Evolutionary conservation across 129 eudicot genomes (phyloP), one percentile per base, ranked within the genome.

Genomic region (Erigeron canadensis): DNA sequence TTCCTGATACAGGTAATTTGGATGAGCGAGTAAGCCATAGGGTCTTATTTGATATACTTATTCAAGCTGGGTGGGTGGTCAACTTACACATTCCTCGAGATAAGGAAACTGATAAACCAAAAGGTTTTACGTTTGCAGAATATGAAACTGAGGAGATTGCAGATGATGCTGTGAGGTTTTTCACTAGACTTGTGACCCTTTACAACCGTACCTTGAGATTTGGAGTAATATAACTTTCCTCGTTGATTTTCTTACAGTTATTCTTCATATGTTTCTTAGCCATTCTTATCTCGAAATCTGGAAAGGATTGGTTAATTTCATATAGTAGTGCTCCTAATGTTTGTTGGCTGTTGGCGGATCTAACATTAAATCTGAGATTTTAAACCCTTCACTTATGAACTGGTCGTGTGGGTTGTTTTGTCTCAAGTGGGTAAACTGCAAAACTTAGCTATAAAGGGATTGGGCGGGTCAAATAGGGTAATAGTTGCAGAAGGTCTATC

Each of bases 61-160:
- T 93, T 83, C 95, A 93, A 76, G 98, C 96, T 15, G 98, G 98
- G 1, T 95, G 88, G 13, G 87, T 93, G 17, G 95, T 93, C 39
- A 89, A 93, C 58, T 80, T 93, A 56, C 70, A 89, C 69, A 77
- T 84, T 65, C 85, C 88, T 8, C 78, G 79, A 69, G 88, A 84
- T 56, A 81, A 21, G 16, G 98, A 93, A 80, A 93, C 95, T 6
- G 89, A 85, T 74, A 80, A 79, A 63, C 86, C 87, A 6, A 93
- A 93, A 81, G 98, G 98, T 72, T 85, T 71, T 69, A 96, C 98
- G 28, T 93, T 93, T 85, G 98, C 96, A 12, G 92, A 93, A 74
- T 93, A 87, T 73, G 98, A 93, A 80, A 79, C 87, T 3, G 88
- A 84, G 51, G 98, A 89, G 86, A 80, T 85, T 37, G 98, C 98